Base-by-base conservation (phyloP, 139 green algal species). In the Chlorella vulgaris region DNA sequence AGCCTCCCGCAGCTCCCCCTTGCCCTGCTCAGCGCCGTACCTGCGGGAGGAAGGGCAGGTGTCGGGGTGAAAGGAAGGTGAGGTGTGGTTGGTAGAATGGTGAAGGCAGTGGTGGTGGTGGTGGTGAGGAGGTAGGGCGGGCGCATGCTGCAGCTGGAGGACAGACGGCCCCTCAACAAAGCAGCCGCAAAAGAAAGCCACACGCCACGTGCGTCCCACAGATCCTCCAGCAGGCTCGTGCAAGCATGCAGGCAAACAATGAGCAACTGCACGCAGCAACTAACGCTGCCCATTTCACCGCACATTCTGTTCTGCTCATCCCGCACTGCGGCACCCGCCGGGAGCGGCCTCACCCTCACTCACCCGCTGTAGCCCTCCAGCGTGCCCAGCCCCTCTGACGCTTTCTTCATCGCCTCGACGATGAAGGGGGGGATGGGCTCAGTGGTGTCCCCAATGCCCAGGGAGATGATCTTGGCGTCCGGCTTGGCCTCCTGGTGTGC, bases 371-470 rank as follows among this genome's bases (percentile, higher is more conserved):
- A 99, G 4, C 97, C 97, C 74, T 97, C 94, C 0, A 92, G 84
- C 0, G 95, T 99, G 63, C 86, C 93, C 76, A 99, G 88, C 31
- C 93, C 95, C 29, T 84, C 79, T 7, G 95, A 93, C 19, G 94
- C 93, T 58, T 93, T 78, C 33, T 89, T 87, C 92, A 99, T 94
- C 36, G 91, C 96, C 19, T 95, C 86, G 3, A 93, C 90, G 80
- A 99, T 98, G 62, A 87, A 91, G 31, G 85, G 61, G 2, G 95
- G 94, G 83, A 99, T 96, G 42, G 97, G 97, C 90, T 99, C 97
- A 2, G 97, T 99, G 76, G 97, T 99, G 91, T 99, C 97, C 24
- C 97, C 97, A 66, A 99, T 99, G 61, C 97, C 97, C 53, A 99
- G 90, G 73, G 81, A 93, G 89, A 99, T 99, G 80, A 99, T 93